These are phyloP conservation scores for Lecanicillium sp. DNA, from an alignment of 2,329 filamentous ascomycete genomes.

Conservation along the genomic window DNA sequence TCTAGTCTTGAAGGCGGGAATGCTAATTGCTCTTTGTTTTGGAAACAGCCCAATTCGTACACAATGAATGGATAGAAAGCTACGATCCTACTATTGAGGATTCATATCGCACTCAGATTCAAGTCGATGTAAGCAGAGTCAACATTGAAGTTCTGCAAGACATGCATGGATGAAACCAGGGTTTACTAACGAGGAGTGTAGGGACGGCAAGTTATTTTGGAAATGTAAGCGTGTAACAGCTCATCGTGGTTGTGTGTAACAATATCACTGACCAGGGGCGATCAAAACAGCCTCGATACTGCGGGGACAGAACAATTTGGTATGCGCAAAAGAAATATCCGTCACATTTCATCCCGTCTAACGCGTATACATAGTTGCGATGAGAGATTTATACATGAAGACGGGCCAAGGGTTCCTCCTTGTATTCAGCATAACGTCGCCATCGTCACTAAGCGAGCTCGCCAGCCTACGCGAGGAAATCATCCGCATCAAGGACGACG, in stretches of 20 bases:
- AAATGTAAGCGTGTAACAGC: slow-evolving; percentile 61
- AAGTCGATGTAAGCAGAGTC: slow-evolving; percentile 81
- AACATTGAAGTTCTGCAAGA: slow-evolving; percentile 1
- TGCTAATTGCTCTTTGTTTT: too few relatives aligned
- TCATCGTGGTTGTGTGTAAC: too few relatives aligned
- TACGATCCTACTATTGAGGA: slow-evolving; percentile 76
- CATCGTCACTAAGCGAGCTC: slow-evolving; percentile 75
- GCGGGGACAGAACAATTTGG: slow-evolving; percentile 90
- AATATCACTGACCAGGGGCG: slow-evolving; percentile 14
- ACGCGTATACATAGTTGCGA: slow-evolving; percentile 40
- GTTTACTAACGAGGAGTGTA: slow-evolving; percentile 24
- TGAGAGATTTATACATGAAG: slow-evolving; percentile 86
- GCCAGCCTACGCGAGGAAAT: slow-evolving; percentile 80
- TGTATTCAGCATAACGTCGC: slow-evolving; percentile 85
- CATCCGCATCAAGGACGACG: slow-evolving; percentile 82
- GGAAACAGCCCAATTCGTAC: slow-evolving; percentile 82
- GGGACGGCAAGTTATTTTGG: slow-evolving; percentile 81
- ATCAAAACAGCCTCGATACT: slow-evolving; percentile 66
- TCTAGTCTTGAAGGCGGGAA: too few relatives aligned
- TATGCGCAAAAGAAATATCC: slow-evolving; percentile 34
- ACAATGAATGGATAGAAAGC: slow-evolving; percentile 89
- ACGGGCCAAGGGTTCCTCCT: slow-evolving; percentile 85
- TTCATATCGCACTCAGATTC: slow-evolving; percentile 64
- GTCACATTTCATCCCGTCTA: slow-evolving; percentile 11
- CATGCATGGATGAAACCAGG: too few relatives aligned